Evolutionary conservation across 805 yeast genomes (phyloP), one percentile per base, ranked within the genome.

Genomic region (Grigorovia transvaalensis): DNA sequence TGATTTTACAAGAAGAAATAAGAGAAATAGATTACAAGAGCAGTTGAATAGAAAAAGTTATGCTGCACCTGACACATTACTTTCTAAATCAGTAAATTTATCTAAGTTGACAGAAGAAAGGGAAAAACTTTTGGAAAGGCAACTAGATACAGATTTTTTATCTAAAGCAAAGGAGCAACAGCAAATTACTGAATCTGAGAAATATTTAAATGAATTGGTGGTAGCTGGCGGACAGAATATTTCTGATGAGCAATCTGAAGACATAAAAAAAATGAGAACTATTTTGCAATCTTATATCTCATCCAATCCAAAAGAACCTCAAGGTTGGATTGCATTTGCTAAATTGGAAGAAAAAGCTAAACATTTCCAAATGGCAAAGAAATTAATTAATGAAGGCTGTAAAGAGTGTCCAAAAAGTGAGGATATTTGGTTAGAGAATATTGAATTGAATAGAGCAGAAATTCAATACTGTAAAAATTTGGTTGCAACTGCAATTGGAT

Each of bases 291-390:
- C 88, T 2, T 75, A 86, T 56, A 74, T 95, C 40, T 79, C 77
- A 56, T 70, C 88, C 0, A 84, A 87, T 58, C 96, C 97, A 0
- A 67, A 70, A 44, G 83, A 81, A 53, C 78, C 95, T 0, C 78
- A 78, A 47, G 86, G 85, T 4, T 91, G 96, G 96, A 85, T 91
- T 20, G 88, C 95, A 0, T 79, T 88, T 47, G 95, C 96, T 0
- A 69, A 88, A 47, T 63, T 88, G 9, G 98, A 91, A 61, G 84
- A 79, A 56, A 76, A 75, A 46, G 84, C 82, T 1, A 74, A 74
- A 45, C 81, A 80, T 49, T 71, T 72, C 50, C 68, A 68, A 5
- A 66, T 66, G 13, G 96, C 98, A 0, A 76, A 77, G 50, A 68
- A 67, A 20, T 54, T 85, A 15, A 82, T 89, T 7, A 73, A 72